Base-by-base conservation (phyloP, 192 early-diverging fungal species). In the Backusella tarrabulga region DNA sequence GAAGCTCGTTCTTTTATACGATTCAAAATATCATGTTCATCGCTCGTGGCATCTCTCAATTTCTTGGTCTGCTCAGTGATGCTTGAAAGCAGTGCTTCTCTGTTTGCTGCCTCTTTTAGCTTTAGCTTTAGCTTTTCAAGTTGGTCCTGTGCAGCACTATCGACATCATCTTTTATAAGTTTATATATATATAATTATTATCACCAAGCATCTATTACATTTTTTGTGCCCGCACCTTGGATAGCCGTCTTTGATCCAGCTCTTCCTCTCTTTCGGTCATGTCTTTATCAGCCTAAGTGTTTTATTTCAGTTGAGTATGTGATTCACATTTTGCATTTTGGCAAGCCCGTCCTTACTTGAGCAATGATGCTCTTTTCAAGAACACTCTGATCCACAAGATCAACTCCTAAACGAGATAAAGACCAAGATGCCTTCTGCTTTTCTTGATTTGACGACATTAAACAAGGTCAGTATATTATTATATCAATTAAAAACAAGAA, bases 291-390 rank as follows among this genome's bases (percentile, higher is more conserved):
- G 89, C 93, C 85, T 88, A 32, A 2, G 7, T 32, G 15, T 19
- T 41, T 32, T 32, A 21, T 32, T 42, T 67, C n/a, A 3, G 14
- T 60, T 67, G 15, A 44, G 42, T 17, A 17, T 7, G 82, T 34
- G 68, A 23, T 32, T 35, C 9, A 23, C 26, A 46, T 17, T 32
- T 40, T 40, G 38, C 11, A 40, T 40, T 38, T 38, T 38, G 12
- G 63, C 44, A 68, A 12, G 3, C 41, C 7, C 21, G n/a, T 40
- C 17, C 26, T 44, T 76, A 88, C 90, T 80, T 90, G 83, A 32
- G 85, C 85, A 21, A 93, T 92, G 36, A 96, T 87, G 8, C 85
- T 75, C 38, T 81, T 81, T 77, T 96, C 95, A 19, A 96, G 83
- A 11, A 74, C 77, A 12, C 82, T 73, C 79, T 95, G 93, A 78